Base-by-base conservation (phyloP, 768 basidiomycete genomes). In the Dioszegia aurantiaca region DNA sequence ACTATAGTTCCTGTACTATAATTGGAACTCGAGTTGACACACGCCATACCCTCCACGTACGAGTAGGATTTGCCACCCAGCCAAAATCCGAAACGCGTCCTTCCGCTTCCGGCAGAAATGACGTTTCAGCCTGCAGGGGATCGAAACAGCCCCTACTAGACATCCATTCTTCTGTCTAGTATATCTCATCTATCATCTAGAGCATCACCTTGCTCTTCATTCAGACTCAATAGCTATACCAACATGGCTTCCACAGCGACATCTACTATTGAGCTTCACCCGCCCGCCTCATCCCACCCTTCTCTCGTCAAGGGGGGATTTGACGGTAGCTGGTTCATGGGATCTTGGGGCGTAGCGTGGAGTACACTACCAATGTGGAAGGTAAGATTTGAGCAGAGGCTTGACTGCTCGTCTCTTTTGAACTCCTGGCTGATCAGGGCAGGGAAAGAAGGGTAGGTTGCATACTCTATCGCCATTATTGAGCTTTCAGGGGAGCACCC, bases 301-400 rank as follows among this genome's bases (percentile, higher is more conserved):
- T 66, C 68, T n/a, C 57, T 73, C 6, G 12, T 9, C 60, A 26
- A 9, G 63, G 60, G 57, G 2, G 63, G 59, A 2, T 70, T 73
- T 43, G 67, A 70, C 30, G 47, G 64, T 36, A 56, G 42, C 16
- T 68, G 67, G 62, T 69, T 76, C 40, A 73, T 76, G 71, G 76
- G 76, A 26, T 62, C 55, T 30, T 77, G 79, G 79, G 65, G 77
- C 43, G 78, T 80, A 11, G 73, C 70, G 2, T 77, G 78, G 67
- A 77, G 77, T 43, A 80, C 79, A 0, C 60, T 80, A 28, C 79
- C 79, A 3, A 75, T 80, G 59, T 80, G 80, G 80, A 79, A 79
- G 73, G 79, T 79, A 49, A 64, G 40, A 5, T 28, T 12, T 8
- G 14, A 36, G 26, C 8, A 10, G 27, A n/a, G 44, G 12, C 31